These are phyloP conservation scores for Clonostachys byssicola DNA, from an alignment of 2,329 filamentous ascomycete genomes.

Conservation along the genomic window DNA sequence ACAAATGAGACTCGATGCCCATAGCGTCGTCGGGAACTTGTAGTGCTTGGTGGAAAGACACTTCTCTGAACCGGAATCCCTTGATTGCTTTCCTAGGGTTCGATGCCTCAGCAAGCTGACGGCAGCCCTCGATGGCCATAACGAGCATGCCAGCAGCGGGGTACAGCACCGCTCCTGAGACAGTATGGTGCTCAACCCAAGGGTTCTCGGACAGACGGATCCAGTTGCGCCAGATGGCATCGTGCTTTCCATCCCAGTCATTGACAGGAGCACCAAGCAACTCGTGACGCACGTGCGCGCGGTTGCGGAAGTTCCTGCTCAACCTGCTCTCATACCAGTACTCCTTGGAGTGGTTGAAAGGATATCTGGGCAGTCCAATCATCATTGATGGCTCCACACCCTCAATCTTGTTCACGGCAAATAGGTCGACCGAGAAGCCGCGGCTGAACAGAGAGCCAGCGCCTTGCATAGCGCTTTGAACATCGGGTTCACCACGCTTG, in stretches of 20 bases:
- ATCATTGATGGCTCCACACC: slow-evolving; percentile 5
- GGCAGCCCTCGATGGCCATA: slow-evolving; percentile 20
- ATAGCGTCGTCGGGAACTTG: slow-evolving; percentile 1
- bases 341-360: slow-evolving; percentile 24
- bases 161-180: slow-evolving; percentile 18
- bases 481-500: slow-evolving; percentile 13
- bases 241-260: slow-evolving; percentile 3
- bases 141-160: slow-evolving; percentile 19
- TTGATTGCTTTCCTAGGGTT: not conserved
- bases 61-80: not conserved
- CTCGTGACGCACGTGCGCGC: slow-evolving; percentile 25
- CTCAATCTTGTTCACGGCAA: slow-evolving; percentile 26
- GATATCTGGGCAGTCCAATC: slow-evolving; percentile 24
- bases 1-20: not conserved
- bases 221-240: slow-evolving; percentile 9
- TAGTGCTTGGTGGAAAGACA: not conserved
- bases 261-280: slow-evolving; percentile 23
- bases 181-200: slow-evolving; percentile 23
- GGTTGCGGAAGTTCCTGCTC: slow-evolving; percentile 16
- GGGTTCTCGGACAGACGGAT: slow-evolving; percentile 15
- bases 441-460: slow-evolving; percentile 21
- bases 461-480: slow-evolving; percentile 28
- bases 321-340: slow-evolving; percentile 23
- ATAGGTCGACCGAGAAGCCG: slow-evolving; percentile 25
- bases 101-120: slow-evolving; percentile 7